Conservation (phyloP, 768 basidiomycete species). For the Agrocybe pediades region DNA sequence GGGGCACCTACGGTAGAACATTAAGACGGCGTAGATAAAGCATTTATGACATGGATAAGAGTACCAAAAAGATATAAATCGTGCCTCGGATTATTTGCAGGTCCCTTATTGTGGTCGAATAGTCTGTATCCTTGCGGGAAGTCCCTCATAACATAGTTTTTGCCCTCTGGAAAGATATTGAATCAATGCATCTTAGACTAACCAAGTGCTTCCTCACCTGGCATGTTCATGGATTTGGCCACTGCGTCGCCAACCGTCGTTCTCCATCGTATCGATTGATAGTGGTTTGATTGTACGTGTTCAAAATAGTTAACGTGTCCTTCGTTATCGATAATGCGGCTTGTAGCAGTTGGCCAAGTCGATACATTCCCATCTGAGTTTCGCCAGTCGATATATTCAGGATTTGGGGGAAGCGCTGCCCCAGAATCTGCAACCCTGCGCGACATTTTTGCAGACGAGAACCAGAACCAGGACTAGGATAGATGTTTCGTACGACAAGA, state of each 20-base stretch:
- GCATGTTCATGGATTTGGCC: constrained; percentile 44
- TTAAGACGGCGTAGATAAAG: not conserved
- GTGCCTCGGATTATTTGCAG: constrained; percentile 48
- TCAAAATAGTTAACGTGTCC: constrained; percentile 77
- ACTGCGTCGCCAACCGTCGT: constrained; percentile 41
- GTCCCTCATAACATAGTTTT: constrained; percentile 56
- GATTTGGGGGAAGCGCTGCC: constrained; percentile 47
- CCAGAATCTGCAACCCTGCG: constrained; percentile 28
- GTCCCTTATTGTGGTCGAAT: constrained; percentile 77
- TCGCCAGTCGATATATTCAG: constrained; percentile 58
- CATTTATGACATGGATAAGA: not conserved
- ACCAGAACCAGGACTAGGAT: not conserved
- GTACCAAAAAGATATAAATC: constrained; percentile 81
- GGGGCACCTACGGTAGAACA: constrained; percentile 40
- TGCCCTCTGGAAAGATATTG: constrained; percentile 39
- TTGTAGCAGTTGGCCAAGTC: constrained; percentile 61
- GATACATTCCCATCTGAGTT: constrained; percentile 58
- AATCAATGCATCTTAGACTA: constrained; percentile 1
- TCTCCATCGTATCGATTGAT: constrained; percentile 61
- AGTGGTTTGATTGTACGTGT: constrained; percentile 50
- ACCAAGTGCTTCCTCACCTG: constrained; percentile 39
- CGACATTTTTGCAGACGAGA: not conserved
- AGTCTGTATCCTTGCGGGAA: constrained; percentile 74
- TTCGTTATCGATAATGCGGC: constrained; percentile 51
- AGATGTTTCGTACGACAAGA: too few species aligned